phyloP scores from a whole-genome alignment of 2,329 filamentous ascomycete species.

The Epichloe typhina region DNA sequence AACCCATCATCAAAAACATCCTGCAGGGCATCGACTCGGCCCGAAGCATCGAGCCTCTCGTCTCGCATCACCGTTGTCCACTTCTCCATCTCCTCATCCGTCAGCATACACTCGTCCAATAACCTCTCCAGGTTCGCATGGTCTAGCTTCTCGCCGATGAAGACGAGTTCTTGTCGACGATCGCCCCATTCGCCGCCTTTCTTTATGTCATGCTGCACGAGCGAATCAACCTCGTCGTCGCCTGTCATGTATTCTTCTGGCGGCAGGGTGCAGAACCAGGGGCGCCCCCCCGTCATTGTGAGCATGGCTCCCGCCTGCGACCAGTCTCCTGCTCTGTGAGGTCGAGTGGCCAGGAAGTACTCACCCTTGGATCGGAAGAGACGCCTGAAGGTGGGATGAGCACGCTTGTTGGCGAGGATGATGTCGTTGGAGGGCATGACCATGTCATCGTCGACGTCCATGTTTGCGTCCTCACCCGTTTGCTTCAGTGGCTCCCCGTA shows the following conservation, averaged over 20 bases:
- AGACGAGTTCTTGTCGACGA: conserved; percentile 57
- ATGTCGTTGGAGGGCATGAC: conserved; percentile 24
- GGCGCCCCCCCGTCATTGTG: conserved; percentile 40
- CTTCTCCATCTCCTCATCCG: conserved; percentile 41
- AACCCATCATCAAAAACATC: conserved; percentile 46
- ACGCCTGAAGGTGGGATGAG: conserved; percentile 35
- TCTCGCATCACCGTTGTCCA: conserved; percentile 41
- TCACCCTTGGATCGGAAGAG: conserved; percentile 52
- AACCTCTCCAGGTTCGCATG: conserved; percentile 32
- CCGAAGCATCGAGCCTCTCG: conserved; percentile 18
- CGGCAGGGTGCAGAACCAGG: conserved; percentile 47
- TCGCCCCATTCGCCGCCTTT: conserved; percentile 54
- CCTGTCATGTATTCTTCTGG: conserved; percentile 36
- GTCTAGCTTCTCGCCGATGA: conserved; percentile 56
- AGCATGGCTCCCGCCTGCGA: conserved; percentile 53
- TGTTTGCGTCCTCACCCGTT: background rate
- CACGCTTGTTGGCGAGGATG: conserved; percentile 43
- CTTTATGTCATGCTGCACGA: conserved; percentile 35
- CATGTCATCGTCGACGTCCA: conserved; percentile 11
- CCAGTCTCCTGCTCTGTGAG: conserved; percentile 43
- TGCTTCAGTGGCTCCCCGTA: background rate
- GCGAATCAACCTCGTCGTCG: conserved; percentile 32
- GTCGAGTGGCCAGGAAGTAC: conserved; percentile 45
- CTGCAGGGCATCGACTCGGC: conserved; percentile 32
- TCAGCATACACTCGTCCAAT: conserved; percentile 48